Percentiles rank a stretch among this genome's conserved stretches.
Evolutionary conservation across 1,284 basidiomycete genomes (phyloP).

Genomic region (Fomitopsis pinicola): DNA sequence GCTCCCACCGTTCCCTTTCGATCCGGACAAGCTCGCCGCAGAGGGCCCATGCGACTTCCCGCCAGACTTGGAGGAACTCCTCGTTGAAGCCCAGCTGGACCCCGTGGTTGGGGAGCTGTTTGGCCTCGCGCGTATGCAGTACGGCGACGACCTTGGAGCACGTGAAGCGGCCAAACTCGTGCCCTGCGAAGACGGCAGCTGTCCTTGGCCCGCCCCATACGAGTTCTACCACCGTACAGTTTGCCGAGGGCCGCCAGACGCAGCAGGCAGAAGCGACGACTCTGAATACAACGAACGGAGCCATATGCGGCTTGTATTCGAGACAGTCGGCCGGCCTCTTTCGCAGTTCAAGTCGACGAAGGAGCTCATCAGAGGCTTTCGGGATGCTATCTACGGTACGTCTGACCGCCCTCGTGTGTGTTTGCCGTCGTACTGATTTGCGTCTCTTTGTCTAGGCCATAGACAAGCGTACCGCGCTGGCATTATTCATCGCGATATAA

Average conservation of each 20-base stretch:
- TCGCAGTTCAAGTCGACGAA: background rate
- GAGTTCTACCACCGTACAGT: background rate
- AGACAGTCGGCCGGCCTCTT: background rate
- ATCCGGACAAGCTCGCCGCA: background rate
- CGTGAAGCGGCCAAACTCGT: background rate
- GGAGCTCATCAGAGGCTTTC: background rate
- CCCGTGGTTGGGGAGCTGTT: background rate
- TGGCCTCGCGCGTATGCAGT: background rate
- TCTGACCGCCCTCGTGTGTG: no score
- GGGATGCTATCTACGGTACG: background rate
- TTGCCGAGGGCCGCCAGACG: no score
- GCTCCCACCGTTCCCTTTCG: background rate
- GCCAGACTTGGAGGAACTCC: background rate
- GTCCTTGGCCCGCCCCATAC: background rate
- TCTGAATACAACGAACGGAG: background rate
- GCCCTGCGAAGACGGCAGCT: background rate
- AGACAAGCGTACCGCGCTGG: background rate
- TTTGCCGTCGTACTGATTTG: no score
- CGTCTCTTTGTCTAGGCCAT: background rate
- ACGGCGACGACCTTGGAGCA: background rate
- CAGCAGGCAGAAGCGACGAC: background rate
- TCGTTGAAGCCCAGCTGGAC: background rate
- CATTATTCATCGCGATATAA: background rate
- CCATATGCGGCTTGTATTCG: background rate
- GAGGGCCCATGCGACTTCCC: background rate